Conservation (phyloP, 768 basidiomycete species). For the Termitomyces sp. region DNA sequence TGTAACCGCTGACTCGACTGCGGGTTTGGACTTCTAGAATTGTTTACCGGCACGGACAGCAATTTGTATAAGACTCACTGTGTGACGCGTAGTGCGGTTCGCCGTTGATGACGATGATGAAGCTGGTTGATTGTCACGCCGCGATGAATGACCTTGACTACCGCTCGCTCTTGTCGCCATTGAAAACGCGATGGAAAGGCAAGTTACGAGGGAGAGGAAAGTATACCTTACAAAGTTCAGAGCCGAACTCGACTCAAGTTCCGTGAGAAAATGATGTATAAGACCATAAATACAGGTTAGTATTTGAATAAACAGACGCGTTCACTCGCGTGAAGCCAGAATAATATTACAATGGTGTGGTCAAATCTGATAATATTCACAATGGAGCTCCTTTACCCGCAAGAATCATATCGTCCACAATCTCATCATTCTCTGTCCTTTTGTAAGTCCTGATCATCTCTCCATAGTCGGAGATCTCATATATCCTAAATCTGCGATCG, state of each 20-base stretch:
- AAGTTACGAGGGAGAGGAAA: not conserved
- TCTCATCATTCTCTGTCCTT: conserved; percentile 63
- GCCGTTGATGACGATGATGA: conserved; percentile 39
- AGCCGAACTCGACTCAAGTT: not conserved
- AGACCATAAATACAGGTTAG: too few relatives aligned
- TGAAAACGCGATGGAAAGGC: conserved; percentile 1
- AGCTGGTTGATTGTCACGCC: conserved; percentile 48
- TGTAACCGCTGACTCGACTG: conserved; percentile 88
- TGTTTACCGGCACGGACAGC: conserved; percentile 4
- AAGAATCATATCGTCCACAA: conserved; percentile 60
- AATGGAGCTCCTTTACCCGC: conserved; percentile 44
- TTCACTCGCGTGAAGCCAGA: not conserved
- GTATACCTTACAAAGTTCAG: not conserved
- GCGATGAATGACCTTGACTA: conserved; percentile 34
- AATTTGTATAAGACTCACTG: conserved; percentile 21
- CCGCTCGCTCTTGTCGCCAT: conserved; percentile 25
- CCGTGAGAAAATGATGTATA: conserved; percentile 10
- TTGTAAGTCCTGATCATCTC: conserved; percentile 91
- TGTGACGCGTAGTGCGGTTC: conserved; percentile 30
- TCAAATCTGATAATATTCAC: conserved; percentile 11
- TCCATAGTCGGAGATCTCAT: conserved; percentile 82
- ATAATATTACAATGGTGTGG: not conserved
- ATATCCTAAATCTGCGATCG: conserved; percentile 87
- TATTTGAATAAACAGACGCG: too few relatives aligned
- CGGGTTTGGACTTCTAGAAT: conserved; percentile 40